phyloP scores from a whole-genome alignment of 2,329 filamentous ascomycete species.

The Zymoseptoria ardabiliae region DNA sequence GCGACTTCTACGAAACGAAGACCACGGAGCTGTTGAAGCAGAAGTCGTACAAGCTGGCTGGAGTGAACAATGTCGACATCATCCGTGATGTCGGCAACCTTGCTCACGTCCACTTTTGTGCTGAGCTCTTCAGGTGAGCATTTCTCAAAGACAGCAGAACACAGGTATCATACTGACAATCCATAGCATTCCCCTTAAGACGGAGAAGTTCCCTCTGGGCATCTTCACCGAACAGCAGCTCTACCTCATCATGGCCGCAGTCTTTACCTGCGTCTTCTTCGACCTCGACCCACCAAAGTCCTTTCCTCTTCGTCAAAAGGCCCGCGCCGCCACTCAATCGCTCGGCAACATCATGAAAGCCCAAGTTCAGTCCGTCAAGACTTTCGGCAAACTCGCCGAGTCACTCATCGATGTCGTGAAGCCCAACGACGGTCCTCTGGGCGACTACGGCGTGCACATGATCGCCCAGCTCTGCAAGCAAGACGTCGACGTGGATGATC shows the following conservation, averaged over 20 bases:
- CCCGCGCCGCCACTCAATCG: slow-evolving; percentile 40
- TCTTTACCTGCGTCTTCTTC: slow-evolving; percentile 50
- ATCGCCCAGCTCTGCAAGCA: slow-evolving; percentile 46
- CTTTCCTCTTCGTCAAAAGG: slow-evolving; percentile 45
- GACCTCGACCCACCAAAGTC: slow-evolving; percentile 47
- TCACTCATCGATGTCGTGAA: slow-evolving; percentile 36
- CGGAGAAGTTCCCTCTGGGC: slow-evolving; percentile 41
- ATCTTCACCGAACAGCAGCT: slow-evolving; percentile 49
- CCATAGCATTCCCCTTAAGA: slow-evolving; percentile 47
- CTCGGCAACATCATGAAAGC: slow-evolving; percentile 45
- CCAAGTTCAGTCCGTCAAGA: slow-evolving; percentile 41
- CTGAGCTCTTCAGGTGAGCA: slow-evolving; percentile 40
- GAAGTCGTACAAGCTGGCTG: slow-evolving; percentile 41
- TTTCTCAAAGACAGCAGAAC: not conserved
- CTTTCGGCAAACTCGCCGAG: slow-evolving; percentile 33
- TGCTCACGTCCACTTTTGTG: slow-evolving; percentile 48
- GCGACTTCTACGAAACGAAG: slow-evolving; percentile 42
- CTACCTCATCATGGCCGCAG: slow-evolving; percentile 46
- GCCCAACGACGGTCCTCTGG: slow-evolving; percentile 34
- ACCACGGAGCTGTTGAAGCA: slow-evolving; percentile 38
- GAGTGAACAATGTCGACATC: slow-evolving; percentile 41
- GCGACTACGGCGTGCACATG: slow-evolving; percentile 49
- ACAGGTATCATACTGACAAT: not conserved
- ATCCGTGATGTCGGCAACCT: slow-evolving; percentile 47
- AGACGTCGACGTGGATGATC: slow-evolving; percentile 37